phyloP scores from a whole-genome alignment of 2,329 filamentous ascomycete genomes.

The Setomelanomma holmii region DNA sequence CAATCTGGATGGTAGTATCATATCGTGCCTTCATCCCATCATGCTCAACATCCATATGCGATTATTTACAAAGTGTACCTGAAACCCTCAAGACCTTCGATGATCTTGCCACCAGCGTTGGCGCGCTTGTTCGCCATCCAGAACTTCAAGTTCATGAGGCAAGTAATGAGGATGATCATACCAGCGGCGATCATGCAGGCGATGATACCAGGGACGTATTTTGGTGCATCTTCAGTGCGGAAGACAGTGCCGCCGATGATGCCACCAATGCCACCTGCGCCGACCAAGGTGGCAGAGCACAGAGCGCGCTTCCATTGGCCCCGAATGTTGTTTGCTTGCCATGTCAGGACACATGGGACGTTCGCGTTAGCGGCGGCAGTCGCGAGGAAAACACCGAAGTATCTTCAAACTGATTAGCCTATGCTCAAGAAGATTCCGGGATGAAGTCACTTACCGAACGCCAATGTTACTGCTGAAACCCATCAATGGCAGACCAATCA shows the following conservation, averaged over 20 bases:
- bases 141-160: conserved; percentile 42
- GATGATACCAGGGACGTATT: conserved; percentile 45
- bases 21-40: background rate
- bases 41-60: background rate
- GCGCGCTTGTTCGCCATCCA: conserved; percentile 46
- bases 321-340: conserved; percentile 86
- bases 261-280: conserved; percentile 79
- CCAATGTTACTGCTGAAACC: conserved; percentile 67
- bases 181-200: conserved; percentile 46
- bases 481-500: conserved; percentile 75
- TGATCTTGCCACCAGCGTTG: conserved; percentile 48
- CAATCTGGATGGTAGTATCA: background rate
- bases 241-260: conserved; percentile 79
- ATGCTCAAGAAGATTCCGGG: background rate
- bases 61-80: conserved; percentile 35
- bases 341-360: conserved; percentile 75
- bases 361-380: conserved; percentile 79
- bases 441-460: conserved; percentile 65
- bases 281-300: conserved; percentile 76
- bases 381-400: conserved; percentile 72
- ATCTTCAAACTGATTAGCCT: conserved; percentile 6
- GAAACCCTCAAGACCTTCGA: conserved; percentile 47
- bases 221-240: conserved; percentile 50
- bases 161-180: conserved; percentile 45
- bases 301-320: conserved; percentile 89